Evolutionary conservation across 768 basidiomycete species (phyloP).

Genomic region (Leccinum rimulosum): DNA sequence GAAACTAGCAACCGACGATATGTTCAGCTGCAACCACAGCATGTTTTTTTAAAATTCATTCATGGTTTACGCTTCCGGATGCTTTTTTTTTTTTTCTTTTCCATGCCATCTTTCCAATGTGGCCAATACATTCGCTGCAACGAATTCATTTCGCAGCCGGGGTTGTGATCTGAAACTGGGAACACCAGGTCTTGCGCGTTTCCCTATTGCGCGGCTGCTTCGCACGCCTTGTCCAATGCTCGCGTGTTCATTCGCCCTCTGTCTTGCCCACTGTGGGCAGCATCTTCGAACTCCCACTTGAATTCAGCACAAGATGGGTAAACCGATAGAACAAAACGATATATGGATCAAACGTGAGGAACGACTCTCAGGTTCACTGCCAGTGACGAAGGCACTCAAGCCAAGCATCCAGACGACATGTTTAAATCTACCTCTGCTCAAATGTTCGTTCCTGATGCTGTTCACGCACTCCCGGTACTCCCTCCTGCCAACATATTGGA

Average conservation of each 20-base stretch:
- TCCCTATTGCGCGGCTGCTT: no score
- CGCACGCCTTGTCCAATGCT: no score
- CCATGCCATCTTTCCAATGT: not conserved
- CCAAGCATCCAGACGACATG: not conserved
- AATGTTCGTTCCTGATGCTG: not conserved
- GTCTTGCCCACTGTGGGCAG: no score
- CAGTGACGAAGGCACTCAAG: not conserved
- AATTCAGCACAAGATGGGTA: not conserved
- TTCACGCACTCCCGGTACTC: not conserved
- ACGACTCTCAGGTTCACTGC: not conserved
- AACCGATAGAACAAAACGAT: not conserved
- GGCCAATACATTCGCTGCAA: no score
- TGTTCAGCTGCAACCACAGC: not conserved
- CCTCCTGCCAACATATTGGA: not conserved
- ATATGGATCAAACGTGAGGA: no score
- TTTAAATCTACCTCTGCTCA: not conserved
- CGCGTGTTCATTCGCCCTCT: no score
- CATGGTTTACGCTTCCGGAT: no score
- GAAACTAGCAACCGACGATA: not conserved
- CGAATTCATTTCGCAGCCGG: no score
- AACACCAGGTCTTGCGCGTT: no score
- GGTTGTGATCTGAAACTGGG: no score
- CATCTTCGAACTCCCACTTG: not conserved
- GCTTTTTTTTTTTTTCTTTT: not conserved
- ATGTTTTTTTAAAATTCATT: no score